Evolutionary conservation across 495 filamentous ascomycete genomes (phyloP).

Genomic region (Thermothielavioides terrestris): DNA sequence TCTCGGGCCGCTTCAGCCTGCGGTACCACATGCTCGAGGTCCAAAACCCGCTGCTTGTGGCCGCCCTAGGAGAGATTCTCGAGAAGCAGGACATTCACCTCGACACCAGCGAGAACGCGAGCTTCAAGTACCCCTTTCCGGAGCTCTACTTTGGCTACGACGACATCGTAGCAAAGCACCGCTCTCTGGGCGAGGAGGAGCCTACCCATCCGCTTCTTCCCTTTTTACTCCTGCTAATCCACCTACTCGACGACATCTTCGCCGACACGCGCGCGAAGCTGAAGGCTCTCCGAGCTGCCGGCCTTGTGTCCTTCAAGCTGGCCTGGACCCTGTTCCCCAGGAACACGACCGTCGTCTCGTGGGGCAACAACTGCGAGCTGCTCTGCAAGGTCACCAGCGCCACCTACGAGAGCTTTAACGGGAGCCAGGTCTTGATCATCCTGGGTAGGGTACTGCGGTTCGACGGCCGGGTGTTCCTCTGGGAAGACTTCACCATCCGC

Average conservation of each 20-base stretch:
- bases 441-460: slow-evolving; percentile 23
- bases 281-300: slow-evolving; percentile 19
- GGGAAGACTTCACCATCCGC: slow-evolving; percentile 15
- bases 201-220: slow-evolving; percentile 14
- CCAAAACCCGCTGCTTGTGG: slow-evolving; percentile 29
- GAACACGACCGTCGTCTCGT: slow-evolving; percentile 22
- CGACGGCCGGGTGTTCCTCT: slow-evolving; percentile 25
- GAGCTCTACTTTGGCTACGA: slow-evolving; percentile 32
- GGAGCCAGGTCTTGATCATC: slow-evolving; percentile 7
- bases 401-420: slow-evolving; percentile 2
- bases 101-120: slow-evolving; percentile 25
- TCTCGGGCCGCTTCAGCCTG: slow-evolving; percentile 25
- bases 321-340: slow-evolving; percentile 33
- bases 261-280: slow-evolving; percentile 23
- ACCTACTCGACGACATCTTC: slow-evolving; percentile 31
- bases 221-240: slow-evolving; percentile 26
- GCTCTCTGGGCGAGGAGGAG: slow-evolving; percentile 2
- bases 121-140: slow-evolving; percentile 28
- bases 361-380: slow-evolving; percentile 24
- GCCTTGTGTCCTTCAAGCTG: slow-evolving; percentile 26
- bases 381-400: slow-evolving; percentile 26
- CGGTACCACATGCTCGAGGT: slow-evolving; percentile 29
- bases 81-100: slow-evolving; percentile 25
- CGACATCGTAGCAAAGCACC: slow-evolving; percentile 21
- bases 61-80: slow-evolving; percentile 25